Base-by-base conservation (phyloP, 495 filamentous ascomycete species). In the Hypoxylon cercidicola region DNA sequence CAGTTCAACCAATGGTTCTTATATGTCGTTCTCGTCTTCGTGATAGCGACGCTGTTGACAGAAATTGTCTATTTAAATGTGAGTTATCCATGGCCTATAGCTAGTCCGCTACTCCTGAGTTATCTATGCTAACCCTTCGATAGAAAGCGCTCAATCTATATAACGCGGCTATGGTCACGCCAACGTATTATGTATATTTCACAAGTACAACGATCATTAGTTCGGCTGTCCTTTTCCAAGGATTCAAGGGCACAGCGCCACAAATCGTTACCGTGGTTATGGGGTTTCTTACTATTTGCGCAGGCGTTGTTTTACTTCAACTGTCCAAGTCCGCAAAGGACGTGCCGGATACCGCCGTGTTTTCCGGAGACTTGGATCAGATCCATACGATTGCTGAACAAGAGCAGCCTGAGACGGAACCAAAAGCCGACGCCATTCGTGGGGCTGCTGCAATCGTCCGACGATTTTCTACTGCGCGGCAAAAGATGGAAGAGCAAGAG, bases 1-100 rank as follows among this genome's bases (percentile, higher is more conserved):
- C 96, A 99, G 82, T 99, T 96, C 74, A 97, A 97, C 71, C 86
- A 98, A 73, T 97, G 93, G 93, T 99, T 99, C 75, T 73, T 94
- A 35, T 99, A 97, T 76, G 88, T 99, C 19, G 75, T 99, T 45
- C 78, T 98, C 60, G 91, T 92, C 4, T 98, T 99, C 75, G 92
- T 98, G 25, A 84, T 97, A 67, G 77, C 82, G 20, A 98, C 96
- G 0, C 79, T 99, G 39, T 57, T 97, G 69, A 95, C 92, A 0
- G 95, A 99, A 78, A 97, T 99, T 51, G 87, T 99, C 54, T 99
- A 88, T 72, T 79, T 99, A 28, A 99, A 99, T 75, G 95, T 97
- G 80, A 82, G 93, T 82, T 15, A 20, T n/a, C n/a, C n/a, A n/a
- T n/a, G n/a, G n/a, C 1, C 3, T 21, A 13, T 20, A n/a, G 2